phyloP scores from a whole-genome alignment of 345 rosid species.

The Turritis glabra region DNA sequence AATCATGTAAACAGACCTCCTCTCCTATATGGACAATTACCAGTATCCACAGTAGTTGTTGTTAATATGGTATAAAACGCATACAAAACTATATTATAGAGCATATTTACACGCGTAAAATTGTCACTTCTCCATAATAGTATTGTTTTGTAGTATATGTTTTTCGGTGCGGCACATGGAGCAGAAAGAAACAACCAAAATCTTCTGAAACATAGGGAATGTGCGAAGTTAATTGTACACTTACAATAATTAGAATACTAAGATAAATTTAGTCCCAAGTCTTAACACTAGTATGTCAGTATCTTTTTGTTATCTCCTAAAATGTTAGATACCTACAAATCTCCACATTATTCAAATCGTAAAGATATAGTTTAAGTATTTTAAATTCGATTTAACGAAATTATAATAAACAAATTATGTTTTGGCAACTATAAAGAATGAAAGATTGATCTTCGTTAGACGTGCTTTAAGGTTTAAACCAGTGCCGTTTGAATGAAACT shows the following conservation, averaged over 20 bases:
- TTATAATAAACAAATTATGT: background rate
- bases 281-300: constrained; percentile 6
- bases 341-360: background rate
- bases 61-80: background rate
- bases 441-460: background rate
- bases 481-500: background rate
- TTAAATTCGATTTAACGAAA: background rate
- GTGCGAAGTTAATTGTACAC: constrained; percentile 28
- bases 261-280: constrained; percentile 18
- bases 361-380: background rate
- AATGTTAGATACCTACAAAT: constrained; percentile 26
- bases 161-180: constrained; percentile 42
- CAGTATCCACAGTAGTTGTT: background rate
- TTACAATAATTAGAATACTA: constrained; percentile 23
- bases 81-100: background rate
- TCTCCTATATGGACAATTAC: background rate
- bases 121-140: background rate
- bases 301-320: constrained; percentile 32
- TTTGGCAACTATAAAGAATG: background rate
- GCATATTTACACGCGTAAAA: background rate
- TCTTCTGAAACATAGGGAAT: constrained; percentile 41
- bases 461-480: background rate
- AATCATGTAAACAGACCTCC: background rate
- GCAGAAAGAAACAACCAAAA: constrained; percentile 34
- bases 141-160: background rate